Evolutionary conservation across 805 yeast species (phyloP).

Genomic region (Wickerhamiella azymoides): DNA sequence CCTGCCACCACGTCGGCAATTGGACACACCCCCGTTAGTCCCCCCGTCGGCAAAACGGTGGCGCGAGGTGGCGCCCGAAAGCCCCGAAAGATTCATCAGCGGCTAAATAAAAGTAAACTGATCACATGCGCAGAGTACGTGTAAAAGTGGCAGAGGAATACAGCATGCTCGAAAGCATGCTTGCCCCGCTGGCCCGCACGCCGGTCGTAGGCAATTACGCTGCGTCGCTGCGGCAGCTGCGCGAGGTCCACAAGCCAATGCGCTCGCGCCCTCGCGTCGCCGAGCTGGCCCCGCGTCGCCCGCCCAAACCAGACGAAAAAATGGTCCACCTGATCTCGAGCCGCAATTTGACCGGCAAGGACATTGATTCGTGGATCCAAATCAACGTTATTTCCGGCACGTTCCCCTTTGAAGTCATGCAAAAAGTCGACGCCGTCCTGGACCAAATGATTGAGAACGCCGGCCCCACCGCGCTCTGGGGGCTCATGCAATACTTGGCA

Average conservation of each 20-base stretch:
- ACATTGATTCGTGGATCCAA: conserved; percentile 17
- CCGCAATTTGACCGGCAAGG: conserved; percentile 14
- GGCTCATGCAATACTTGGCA: conserved; percentile 19
- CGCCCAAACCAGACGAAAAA: conserved; percentile 7
- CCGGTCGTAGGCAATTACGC: not conserved
- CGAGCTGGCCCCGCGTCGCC: not conserved
- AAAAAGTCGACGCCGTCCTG: conserved; percentile 14
- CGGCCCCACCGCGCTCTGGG: conserved; percentile 16
- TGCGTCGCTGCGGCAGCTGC: not conserved
- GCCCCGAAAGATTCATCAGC: too few relatives aligned
- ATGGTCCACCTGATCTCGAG: conserved; percentile 10
- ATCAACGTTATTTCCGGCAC: conserved; percentile 11
- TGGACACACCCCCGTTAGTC: too few relatives aligned
- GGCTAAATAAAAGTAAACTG: not conserved
- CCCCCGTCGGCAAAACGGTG: too few relatives aligned
- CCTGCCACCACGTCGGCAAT: too few relatives aligned
- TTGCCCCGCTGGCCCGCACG: not conserved
- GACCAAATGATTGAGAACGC: conserved; percentile 16
- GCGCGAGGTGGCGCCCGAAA: too few relatives aligned
- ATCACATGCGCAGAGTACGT: not conserved
- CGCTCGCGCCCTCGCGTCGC: not conserved
- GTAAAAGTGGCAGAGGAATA: conserved; percentile 5
- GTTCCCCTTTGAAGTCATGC: conserved; percentile 11
- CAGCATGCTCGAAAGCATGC: conserved; percentile 5
- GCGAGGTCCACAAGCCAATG: conserved; percentile 1